A percentile compares a stretch with the other conserved stretches of the same genome.
phyloP scores from a whole-genome alignment of 2,329 filamentous ascomycete genomes.

The Xylariaceae sp. region DNA sequence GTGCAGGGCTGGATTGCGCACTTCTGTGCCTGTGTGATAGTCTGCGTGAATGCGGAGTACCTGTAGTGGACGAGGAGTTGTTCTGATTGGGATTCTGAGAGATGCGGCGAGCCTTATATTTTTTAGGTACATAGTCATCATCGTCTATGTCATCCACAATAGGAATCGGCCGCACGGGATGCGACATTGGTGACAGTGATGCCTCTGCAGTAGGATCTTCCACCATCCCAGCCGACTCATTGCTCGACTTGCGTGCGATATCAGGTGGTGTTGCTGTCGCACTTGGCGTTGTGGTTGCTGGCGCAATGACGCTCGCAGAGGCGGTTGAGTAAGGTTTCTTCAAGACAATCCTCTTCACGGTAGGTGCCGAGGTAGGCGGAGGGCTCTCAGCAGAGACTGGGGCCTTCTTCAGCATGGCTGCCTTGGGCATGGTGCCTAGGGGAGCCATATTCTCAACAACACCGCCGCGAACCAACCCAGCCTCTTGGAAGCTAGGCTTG shows the following conservation, averaged over 20 bases:
- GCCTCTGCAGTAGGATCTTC: slow-evolving; percentile 16
- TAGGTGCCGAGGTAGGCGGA: slow-evolving; percentile 19
- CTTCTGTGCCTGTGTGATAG: slow-evolving; percentile 36
- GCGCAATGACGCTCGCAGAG: slow-evolving; percentile 1
- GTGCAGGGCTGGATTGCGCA: slow-evolving; percentile 34
- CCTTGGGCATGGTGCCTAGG: slow-evolving; percentile 74
- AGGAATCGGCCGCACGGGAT: slow-evolving; percentile 28
- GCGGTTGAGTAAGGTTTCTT: slow-evolving; percentile 35
- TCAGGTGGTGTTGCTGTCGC: slow-evolving; percentile 35
- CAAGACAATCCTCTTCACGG: slow-evolving; percentile 40
- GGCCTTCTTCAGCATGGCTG: slow-evolving; percentile 61
- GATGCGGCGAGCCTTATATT: slow-evolving; percentile 34
- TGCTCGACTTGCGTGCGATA: slow-evolving; percentile 30
- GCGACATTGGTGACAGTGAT: slow-evolving; percentile 33
- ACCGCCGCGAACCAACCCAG: slow-evolving; percentile 73
- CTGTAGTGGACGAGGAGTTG: slow-evolving; percentile 18
- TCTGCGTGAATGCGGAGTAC: slow-evolving; percentile 31
- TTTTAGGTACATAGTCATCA: slow-evolving; percentile 52
- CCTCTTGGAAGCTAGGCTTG: slow-evolving; percentile 79
- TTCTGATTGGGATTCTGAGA: slow-evolving; percentile 17
- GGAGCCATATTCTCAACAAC: slow-evolving; percentile 86
- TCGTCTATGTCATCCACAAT: slow-evolving; percentile 46
- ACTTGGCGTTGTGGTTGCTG: slow-evolving; percentile 35
- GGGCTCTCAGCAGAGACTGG: slow-evolving; percentile 42
- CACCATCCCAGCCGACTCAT: slow-evolving; percentile 8